Evolutionary conservation across 495 filamentous ascomycete genomes (phyloP), one percentile per base, ranked within the genome.

Genomic region (Delitschia confertaspora): DNA sequence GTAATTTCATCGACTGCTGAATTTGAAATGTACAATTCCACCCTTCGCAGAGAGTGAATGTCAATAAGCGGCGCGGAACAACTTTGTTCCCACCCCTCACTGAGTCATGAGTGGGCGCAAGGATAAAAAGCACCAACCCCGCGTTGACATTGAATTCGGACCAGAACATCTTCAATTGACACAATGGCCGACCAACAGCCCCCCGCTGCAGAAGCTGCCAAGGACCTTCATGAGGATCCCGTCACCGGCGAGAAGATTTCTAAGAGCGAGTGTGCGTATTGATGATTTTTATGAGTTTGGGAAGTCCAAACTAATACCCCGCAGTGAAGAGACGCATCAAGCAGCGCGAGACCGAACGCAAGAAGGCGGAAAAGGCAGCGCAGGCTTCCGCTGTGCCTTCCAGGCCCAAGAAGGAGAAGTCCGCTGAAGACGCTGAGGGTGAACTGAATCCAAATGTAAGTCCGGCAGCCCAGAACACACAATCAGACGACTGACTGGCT

Each of bases 401-500:
- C 56, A 64, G 69, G 30, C 70, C 71, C 61, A 85, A 85, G 73
- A 83, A 85, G 66, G 60, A 56, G 20, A 61, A 64, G 18, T 79
- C 77, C 60, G 74, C 69, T 26, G 78, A 82, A 59, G 70, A 79
- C 3, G 75, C 80, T 11, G 81, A 88, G 67, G 74, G 73, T 37
- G 78, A 91, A 44, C 66, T 98, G 56, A 93, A 81, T 43, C 88
- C 93, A n/a, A 95, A 94, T 69, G 82, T 85, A 60, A 64, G 79
- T 64, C 26, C 18, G n/a, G 13, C 21, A n/a, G n/a, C 6, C 27
- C 14, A 22, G 14, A 14, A 41, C 24, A 14, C 25, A 30, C 6
- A 0, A 30, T 13, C 17, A 14, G 8, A 11, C 33, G 6, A 22
- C 49, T 53, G 29, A 53, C 42, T 23, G 30, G 32, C 25, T 11